Evolutionary conservation across 2,329 filamentous ascomycete species (phyloP), one percentile per base, ranked within the genome.

Genomic region (Hypoxylon sp.): DNA sequence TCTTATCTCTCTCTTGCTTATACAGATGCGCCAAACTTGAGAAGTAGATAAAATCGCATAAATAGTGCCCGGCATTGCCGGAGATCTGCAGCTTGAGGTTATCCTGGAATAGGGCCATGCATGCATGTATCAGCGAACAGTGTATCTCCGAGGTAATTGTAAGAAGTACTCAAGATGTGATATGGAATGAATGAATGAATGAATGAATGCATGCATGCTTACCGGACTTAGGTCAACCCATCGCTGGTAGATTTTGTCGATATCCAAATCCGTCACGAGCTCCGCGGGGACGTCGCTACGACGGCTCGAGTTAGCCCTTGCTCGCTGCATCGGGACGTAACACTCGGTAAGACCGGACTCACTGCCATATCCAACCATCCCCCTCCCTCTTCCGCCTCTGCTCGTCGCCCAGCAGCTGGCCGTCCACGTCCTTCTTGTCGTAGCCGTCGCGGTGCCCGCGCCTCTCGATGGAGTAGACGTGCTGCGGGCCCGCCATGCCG

Each of bases 1-100:
- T 79, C 46, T 72, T 72, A 13, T 72, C 70, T 52, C 75, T 66
- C 32, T 73, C 63, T 35, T 74, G 69, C 64, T 78, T 79, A 62
- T 73, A 75, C 25, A 84, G 71, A 50, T 84, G 73, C 13, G 86
- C 77, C 60, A 91, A 69, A 54, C 84, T 88, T 5, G 82, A 84
- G 70, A 84, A 91, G 69, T 88, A 90, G 60, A 88, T 90, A 65
- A 89, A 92, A 66, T 92, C 89, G 70, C 89, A 92, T 11, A 91
- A 75, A 68, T 87, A 92, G 13, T 79, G 80, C 2, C 89, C 89
- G 0, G 89, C 83, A 59, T 92, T 86, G 31, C 84, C 79, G 0
- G 87, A 90, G 27, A 88, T 73, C 21, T 82, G 78, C 5, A 85
- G 67, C 55, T 80, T 68, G 62, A 75, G 75, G 45, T 48, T 46